A percentile compares a stretch with the other conserved stretches of the same genome.
phyloP scores from a whole-genome alignment of 768 basidiomycete genomes.

The Leucogyrophana mollusca region DNA sequence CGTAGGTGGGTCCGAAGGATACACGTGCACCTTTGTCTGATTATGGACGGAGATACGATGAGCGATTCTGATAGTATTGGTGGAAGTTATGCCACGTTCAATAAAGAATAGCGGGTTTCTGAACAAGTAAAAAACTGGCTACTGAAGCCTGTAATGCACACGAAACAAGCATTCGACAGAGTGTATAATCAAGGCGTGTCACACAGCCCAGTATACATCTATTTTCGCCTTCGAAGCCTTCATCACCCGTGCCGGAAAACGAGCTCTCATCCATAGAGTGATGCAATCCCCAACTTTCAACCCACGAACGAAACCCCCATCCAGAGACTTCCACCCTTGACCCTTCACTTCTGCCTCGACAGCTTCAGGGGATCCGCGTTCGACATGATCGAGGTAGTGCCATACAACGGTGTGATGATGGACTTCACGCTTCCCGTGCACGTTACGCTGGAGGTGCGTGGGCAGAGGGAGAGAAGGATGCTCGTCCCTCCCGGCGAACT shows the following conservation, averaged over 20 bases:
- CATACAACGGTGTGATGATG: neutral
- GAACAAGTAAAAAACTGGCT: too few species aligned
- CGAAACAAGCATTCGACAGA: too few species aligned
- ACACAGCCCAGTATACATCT: too few species aligned
- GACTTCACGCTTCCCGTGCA: neutral
- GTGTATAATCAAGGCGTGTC: too few species aligned
- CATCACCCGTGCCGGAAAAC: neutral
- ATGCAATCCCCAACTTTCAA: neutral
- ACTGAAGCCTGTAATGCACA: too few species aligned
- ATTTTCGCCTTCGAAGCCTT: too few species aligned
- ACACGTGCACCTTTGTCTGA: too few species aligned
- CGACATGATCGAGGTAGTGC: slow-evolving; percentile 1
- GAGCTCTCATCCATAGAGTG: neutral
- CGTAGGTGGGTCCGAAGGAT: too few species aligned
- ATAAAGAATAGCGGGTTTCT: too few species aligned
- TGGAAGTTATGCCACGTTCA: too few species aligned
- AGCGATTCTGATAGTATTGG: too few species aligned
- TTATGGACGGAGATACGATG: too few species aligned
- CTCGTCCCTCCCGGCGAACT: neutral
- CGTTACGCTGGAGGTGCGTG: neutral
- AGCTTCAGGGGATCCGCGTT: neutral
- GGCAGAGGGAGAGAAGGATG: neutral
- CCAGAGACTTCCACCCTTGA: neutral
- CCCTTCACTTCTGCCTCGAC: neutral
- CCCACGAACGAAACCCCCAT: neutral